A percentile compares a stretch with the other conserved stretches of the same genome.
phyloP scores from a whole-genome alignment of 2,329 filamentous ascomycete genomes.

The Pseudocercospora fijiensis region DNA sequence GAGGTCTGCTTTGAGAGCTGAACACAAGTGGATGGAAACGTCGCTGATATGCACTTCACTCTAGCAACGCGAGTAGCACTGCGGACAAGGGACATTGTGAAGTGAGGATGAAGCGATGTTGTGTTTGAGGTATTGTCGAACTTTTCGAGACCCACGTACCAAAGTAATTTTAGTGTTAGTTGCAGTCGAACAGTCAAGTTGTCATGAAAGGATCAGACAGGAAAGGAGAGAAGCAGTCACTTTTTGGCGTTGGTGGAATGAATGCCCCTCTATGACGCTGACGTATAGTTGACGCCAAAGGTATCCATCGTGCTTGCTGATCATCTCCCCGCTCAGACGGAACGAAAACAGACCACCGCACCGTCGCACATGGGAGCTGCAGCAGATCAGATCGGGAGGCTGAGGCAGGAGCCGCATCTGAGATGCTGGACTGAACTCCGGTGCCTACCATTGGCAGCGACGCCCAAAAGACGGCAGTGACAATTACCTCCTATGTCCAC shows the following conservation, averaged over 20 bases:
- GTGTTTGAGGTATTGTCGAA: neutral
- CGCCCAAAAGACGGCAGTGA: neutral
- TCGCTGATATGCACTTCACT: neutral
- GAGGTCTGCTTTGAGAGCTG: neutral
- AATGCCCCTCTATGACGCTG: neutral
- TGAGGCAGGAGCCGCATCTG: conserved; percentile 6
- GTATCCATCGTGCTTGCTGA: conserved; percentile 2
- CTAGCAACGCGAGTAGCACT: neutral
- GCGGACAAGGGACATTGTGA: neutral
- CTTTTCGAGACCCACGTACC: neutral
- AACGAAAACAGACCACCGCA: neutral
- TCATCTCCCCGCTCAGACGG: neutral
- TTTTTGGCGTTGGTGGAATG: conserved; percentile 1
- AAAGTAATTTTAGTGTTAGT: neutral
- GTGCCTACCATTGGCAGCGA: neutral
- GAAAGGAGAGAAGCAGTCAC: neutral
- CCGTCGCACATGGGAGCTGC: neutral
- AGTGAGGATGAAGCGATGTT: neutral
- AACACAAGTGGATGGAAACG: neutral
- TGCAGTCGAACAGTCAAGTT: conserved; percentile 14
- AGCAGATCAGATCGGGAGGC: conserved; percentile 3
- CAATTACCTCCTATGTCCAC: neutral
- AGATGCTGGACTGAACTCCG: neutral
- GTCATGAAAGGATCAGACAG: conserved; percentile 13
- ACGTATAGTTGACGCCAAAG: neutral